phyloP scores from a whole-genome alignment of 495 filamentous ascomycete species.

The Ramalina intermedia region DNA sequence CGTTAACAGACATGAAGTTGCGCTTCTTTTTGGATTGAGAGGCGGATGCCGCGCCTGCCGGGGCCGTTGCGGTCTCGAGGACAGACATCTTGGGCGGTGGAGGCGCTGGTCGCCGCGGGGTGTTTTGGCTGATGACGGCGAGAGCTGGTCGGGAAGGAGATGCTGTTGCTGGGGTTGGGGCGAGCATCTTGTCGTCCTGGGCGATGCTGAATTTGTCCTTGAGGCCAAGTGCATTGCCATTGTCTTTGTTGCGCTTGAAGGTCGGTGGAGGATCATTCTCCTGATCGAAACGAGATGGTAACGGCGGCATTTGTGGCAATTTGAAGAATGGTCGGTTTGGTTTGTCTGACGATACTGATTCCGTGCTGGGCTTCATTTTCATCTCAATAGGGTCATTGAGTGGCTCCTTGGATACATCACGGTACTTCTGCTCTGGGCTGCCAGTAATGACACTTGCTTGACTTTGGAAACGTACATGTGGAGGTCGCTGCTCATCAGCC shows the following conservation, averaged over 20 bases:
- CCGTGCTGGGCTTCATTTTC: constrained; percentile 1
- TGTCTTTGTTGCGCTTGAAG: constrained; percentile 55
- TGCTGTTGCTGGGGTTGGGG: constrained; percentile 24
- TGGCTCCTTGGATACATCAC: constrained; percentile 16
- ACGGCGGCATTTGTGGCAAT: constrained; percentile 42
- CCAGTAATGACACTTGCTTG: constrained; percentile 25
- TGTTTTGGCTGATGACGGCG: constrained; percentile 61
- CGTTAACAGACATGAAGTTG: constrained; percentile 72
- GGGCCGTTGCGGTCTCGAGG: constrained; percentile 76
- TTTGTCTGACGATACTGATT: constrained; percentile 20
- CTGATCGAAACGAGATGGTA: constrained; percentile 54
- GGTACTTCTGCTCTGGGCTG: constrained; percentile 20
- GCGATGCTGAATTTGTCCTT: constrained; percentile 41
- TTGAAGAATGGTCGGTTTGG: constrained; percentile 46
- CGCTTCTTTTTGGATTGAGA: constrained; percentile 60
- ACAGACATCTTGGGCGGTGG: constrained; percentile 92
- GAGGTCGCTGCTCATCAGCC: constrained; percentile 17
- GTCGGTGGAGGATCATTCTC: constrained; percentile 71
- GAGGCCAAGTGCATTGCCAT: constrained; percentile 39
- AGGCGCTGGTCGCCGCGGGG: constrained; percentile 65
- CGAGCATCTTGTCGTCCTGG: constrained; percentile 34
- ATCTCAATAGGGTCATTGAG: constrained; percentile 13
- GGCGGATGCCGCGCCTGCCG: constrained; percentile 60
- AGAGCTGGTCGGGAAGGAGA: constrained; percentile 58
- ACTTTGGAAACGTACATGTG: constrained; percentile 21